These are phyloP conservation scores for Neofusicoccum parvum DNA, from an alignment of 2,329 filamentous ascomycete species.

Conservation along the genomic window DNA sequence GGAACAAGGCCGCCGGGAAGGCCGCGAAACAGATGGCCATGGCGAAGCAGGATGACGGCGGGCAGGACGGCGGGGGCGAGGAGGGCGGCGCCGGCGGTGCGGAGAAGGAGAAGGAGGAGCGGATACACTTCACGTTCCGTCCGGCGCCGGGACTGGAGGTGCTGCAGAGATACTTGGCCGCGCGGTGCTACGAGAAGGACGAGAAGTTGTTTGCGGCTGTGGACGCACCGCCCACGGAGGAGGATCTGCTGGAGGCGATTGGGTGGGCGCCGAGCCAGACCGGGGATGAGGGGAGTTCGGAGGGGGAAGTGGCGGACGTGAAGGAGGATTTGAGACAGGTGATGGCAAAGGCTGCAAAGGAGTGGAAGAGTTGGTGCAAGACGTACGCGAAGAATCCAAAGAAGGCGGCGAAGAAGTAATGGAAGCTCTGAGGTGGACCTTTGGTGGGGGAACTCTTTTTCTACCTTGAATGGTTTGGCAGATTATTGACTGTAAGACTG, in stretches of 20 bases:
- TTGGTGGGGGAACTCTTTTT: not conserved
- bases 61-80: slow-evolving; percentile 27
- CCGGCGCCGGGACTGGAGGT: slow-evolving; percentile 39
- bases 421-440: not conserved
- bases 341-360: slow-evolving; percentile 43
- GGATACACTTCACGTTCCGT: slow-evolving; percentile 41
- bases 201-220: slow-evolving; percentile 38
- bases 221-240: slow-evolving; percentile 36
- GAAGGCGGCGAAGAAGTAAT: slow-evolving; percentile 43
- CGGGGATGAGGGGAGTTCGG: not conserved
- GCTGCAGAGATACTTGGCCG: slow-evolving; percentile 42
- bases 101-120: slow-evolving; percentile 25
- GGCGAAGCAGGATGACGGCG: slow-evolving; percentile 16
- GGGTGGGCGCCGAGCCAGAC: slow-evolving; percentile 44
- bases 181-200: slow-evolving; percentile 41
- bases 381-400: slow-evolving; percentile 42
- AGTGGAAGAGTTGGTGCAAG: slow-evolving; percentile 45
- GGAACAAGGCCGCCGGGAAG: slow-evolving; percentile 40
- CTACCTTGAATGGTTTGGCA: not conserved
- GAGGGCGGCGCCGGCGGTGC: no score
- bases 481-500: no score
- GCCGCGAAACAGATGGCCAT: slow-evolving; percentile 42
- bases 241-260: slow-evolving; percentile 44
- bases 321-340: slow-evolving; percentile 45
- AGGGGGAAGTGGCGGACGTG: slow-evolving; percentile 45